phyloP scores from a whole-genome alignment of 768 basidiomycete species.

The Cystofilobasidium macerans region DNA sequence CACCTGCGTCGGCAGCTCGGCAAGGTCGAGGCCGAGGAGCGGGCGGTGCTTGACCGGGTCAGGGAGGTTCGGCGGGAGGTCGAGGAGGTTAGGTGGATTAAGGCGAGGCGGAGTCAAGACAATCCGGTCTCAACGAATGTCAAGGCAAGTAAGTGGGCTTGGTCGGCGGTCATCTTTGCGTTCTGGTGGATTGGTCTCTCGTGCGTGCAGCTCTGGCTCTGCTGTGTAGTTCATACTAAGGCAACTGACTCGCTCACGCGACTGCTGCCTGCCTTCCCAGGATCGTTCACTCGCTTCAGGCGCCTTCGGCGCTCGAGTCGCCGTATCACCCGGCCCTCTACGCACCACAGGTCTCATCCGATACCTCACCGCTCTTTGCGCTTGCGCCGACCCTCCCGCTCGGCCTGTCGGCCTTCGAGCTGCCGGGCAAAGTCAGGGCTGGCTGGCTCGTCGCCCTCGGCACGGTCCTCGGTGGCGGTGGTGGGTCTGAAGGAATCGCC shows the following conservation, averaged over 20 bases:
- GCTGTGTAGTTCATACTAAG: too few relatives aligned
- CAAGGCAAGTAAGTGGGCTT: background rate
- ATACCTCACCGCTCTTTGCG: background rate
- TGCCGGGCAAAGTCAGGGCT: background rate
- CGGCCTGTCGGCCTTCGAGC: conserved; percentile 10
- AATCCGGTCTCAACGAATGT: background rate
- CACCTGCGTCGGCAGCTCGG: conserved; percentile 10
- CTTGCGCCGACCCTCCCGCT: background rate
- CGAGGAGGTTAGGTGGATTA: conserved; percentile 1
- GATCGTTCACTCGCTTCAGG: background rate
- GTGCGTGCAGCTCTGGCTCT: background rate
- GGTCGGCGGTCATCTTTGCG: background rate
- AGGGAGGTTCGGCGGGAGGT: background rate
- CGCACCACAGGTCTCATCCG: background rate
- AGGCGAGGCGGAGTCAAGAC: background rate
- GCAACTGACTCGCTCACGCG: too few relatives aligned
- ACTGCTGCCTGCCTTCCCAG: background rate
- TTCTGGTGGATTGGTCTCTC: background rate
- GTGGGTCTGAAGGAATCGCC: background rate
- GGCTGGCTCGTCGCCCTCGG: background rate
- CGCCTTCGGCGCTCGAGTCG: background rate
- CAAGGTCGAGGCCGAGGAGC: conserved; percentile 1
- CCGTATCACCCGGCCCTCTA: conserved; percentile 15
- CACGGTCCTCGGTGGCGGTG: background rate
- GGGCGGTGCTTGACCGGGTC: background rate